Percentiles rank a stretch among this genome's conserved stretches.
phyloP scores from a whole-genome alignment of 2,329 filamentous ascomycete species.

The Penicillium sp. region DNA sequence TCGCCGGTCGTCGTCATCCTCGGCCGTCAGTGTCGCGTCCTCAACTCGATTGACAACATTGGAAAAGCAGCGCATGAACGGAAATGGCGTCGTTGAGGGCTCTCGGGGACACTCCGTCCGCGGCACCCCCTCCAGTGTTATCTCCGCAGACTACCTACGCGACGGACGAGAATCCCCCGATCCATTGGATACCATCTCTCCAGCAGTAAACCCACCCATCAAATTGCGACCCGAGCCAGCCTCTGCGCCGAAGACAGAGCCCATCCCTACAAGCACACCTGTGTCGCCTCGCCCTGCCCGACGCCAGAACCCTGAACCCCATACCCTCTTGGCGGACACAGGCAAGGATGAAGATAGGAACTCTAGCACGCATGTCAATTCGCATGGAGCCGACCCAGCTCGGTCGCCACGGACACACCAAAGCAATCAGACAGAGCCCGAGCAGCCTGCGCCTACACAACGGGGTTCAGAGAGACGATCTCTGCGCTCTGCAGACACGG shows the following conservation, averaged over 20 bases:
- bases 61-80: constrained; percentile 8
- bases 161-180: constrained; percentile 20
- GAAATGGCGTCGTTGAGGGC: constrained; percentile 10
- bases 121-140: constrained; percentile 7
- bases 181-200: constrained; percentile 25
- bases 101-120: constrained; percentile 9
- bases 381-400: constrained; percentile 1
- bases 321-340: not conserved
- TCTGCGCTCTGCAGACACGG: constrained; percentile 76
- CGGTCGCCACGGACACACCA: constrained; percentile 7
- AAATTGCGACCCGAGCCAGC: constrained; percentile 8
- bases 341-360: constrained; percentile 1
- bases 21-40: constrained; percentile 14
- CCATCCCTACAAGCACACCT: constrained; percentile 12
- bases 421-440: constrained; percentile 3
- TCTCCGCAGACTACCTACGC: constrained; percentile 6
- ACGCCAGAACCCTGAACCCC: constrained; percentile 5
- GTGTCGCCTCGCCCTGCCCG: constrained; percentile 16
- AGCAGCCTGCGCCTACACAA: constrained; percentile 7
- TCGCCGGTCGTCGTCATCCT: constrained; percentile 15
- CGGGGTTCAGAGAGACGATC: constrained; percentile 57
- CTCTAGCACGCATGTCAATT: not conserved
- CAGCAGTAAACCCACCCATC: constrained; percentile 4
- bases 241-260: constrained; percentile 5
- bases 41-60: constrained; percentile 11